A percentile compares a stretch with the other conserved stretches of the same genome.
These are phyloP conservation scores for Sonneratia caseolaris DNA, from an alignment of 345 rosid species.

Conservation along the genomic window DNA sequence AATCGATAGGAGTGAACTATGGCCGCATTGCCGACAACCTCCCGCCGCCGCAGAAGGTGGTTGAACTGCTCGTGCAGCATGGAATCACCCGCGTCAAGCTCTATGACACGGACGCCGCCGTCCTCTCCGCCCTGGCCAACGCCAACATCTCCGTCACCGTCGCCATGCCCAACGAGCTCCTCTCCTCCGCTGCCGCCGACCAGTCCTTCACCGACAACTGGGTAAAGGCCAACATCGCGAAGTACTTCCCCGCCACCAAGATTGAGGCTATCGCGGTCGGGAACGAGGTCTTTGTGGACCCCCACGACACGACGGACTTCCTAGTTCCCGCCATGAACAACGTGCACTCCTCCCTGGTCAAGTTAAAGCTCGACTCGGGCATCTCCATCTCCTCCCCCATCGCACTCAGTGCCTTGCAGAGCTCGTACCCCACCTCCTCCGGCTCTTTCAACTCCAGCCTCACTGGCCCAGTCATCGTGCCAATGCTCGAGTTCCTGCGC, in stretches of 20 bases:
- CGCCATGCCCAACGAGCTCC: conserved; percentile 72
- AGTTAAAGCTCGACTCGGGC: conserved; percentile 33
- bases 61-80: conserved; percentile 49
- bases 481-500: conserved; percentile 59
- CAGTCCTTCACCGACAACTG: conserved; percentile 70
- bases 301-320: conserved; percentile 45
- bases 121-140: conserved; percentile 53
- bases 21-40: conserved; percentile 71
- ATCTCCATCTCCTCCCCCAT: conserved; percentile 71
- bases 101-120: conserved; percentile 62
- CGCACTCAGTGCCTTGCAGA: conserved; percentile 51
- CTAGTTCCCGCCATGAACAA: conserved; percentile 87
- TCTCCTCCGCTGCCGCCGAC: conserved; percentile 53
- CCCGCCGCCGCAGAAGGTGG: conserved; percentile 62
- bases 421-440: conserved; percentile 71
- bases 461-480: conserved; percentile 59
- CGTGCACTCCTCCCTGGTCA: conserved; percentile 48
- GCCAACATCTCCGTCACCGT: conserved; percentile 60
- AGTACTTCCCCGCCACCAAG: conserved; percentile 45
- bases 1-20: conserved; percentile 68
- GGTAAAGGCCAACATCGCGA: conserved; percentile 57
- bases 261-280: conserved; percentile 86
- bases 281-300: conserved; percentile 81
- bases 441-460: conserved; percentile 64
- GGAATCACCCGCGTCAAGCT: conserved; percentile 55